Base-by-base conservation (phyloP, 306 rosid species). In the Luffa acutangula region DNA sequence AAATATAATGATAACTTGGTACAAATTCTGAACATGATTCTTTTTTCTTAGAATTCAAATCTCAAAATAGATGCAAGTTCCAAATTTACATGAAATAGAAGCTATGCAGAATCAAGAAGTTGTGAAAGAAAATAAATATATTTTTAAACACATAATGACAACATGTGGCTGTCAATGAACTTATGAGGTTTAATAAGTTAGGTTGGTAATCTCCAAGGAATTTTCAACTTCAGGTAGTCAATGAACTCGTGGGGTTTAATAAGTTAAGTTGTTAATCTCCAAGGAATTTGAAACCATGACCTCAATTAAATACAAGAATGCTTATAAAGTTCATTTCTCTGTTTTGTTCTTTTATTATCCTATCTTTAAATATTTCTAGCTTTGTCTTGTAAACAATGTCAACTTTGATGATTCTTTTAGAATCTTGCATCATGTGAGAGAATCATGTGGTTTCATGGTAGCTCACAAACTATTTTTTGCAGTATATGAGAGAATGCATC, bases 401-500 rank as follows among this genome's bases (percentile, higher is more conserved):
- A 71, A 46, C 15, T 21, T 70, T 20, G 34, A 46, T 71, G 9
- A 12, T 71, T 45, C 37, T 46, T 46, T 69, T 17, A 18, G 15
- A 46, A 71, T 25, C 41, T 17, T 45, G 20, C 39, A 21, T 46
- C 12, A 45, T 20, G 18, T n/a, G 9, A 69, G 34, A 7, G 36
- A 42, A 42, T 69, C 53, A 8, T 70, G 18, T 5, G 64, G 36
- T 70, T 59, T 64, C 33, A 79, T 83, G 34, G n/a, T 70, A 82
- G 85, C 81, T 31, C 76, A 31, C 75, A 59, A 69, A 58, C 74
- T 75, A 79, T 75, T 71, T 77, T 85, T 82, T 83, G 91, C 99
- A 95, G 99, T 95, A 91, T 88, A 95, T 95, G 99, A 92, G 99
- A 88, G 99, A 95, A 83, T 93, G 99, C 93, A 90, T 95, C 87